A percentile compares a stretch with the other conserved stretches of the same genome.
These are phyloP conservation scores for Verticillium tricorpus DNA, from an alignment of 2,329 filamentous ascomycete genomes.

Conservation along the genomic window DNA sequence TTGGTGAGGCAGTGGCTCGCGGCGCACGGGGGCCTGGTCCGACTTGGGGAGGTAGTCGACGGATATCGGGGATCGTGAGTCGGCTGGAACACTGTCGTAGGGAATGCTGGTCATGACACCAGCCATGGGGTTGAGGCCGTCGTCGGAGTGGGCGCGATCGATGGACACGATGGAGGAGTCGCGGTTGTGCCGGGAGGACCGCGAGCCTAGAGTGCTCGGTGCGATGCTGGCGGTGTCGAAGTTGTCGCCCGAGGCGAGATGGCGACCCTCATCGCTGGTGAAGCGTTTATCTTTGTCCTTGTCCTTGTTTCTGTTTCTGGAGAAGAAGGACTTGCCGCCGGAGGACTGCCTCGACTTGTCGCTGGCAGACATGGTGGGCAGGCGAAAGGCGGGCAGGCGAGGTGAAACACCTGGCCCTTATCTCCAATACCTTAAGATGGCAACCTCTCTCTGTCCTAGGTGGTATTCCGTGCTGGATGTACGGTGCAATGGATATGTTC, in stretches of 20 bases:
- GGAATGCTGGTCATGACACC: slow-evolving; percentile 86
- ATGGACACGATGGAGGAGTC: slow-evolving; percentile 68
- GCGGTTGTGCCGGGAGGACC: slow-evolving; percentile 73
- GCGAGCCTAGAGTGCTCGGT: slow-evolving; percentile 58
- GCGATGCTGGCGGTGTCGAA: slow-evolving; percentile 57
- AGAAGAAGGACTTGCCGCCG: slow-evolving; percentile 75
- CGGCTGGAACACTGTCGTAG: slow-evolving; percentile 66
- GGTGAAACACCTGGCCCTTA: slow-evolving; percentile 14
- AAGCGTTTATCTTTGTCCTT: slow-evolving; percentile 48
- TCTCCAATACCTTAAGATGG: slow-evolving; percentile 1
- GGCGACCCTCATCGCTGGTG: slow-evolving; percentile 54
- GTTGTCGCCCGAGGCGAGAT: slow-evolving; percentile 46
- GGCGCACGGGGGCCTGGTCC: slow-evolving; percentile 58
- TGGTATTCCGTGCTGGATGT: neutral
- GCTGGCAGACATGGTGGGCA: slow-evolving; percentile 52
- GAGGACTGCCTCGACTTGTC: slow-evolving; percentile 82
- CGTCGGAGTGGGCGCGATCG: slow-evolving; percentile 61
- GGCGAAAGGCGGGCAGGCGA: slow-evolving; percentile 6
- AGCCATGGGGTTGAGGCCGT: slow-evolving; percentile 68
- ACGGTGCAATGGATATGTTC: slow-evolving; percentile 3
- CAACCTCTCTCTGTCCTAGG: neutral
- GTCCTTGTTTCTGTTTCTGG: slow-evolving; percentile 76
- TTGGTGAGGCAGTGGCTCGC: slow-evolving; percentile 77
- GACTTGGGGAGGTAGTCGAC: slow-evolving; percentile 68
- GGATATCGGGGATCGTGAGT: slow-evolving; percentile 65